Base-by-base conservation (phyloP, 2,329 filamentous ascomycete genomes). In the Aspergillus amoenus region DNA sequence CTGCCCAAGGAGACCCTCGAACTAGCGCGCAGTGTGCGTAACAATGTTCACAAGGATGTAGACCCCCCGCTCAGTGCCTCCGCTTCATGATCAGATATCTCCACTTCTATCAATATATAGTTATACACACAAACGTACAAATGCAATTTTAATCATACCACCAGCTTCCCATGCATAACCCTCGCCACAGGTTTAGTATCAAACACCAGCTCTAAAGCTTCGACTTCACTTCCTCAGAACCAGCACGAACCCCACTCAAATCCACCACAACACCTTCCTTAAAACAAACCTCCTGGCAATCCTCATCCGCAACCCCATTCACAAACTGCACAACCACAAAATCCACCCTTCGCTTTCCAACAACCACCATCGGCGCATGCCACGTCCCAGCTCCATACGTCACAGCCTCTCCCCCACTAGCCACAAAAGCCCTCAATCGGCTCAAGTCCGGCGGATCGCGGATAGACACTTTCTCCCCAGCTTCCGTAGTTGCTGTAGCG, bases 321-420 rank as follows among this genome's bases (percentile, higher is more conserved):
- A 87, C 87, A 77, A 90, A 94, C 78, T 97, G 93, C 64, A 90
- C 84, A 2, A 97, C 93, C 5, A 96, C 84, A 73, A 97, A 97
- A 70, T 94, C 91, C 47, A 97, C 79, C 18, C 86, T 81, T 53
- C 79, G 76, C 44, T 76, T 73, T 1, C 93, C 93, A 48, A 97
- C 75, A 15, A 91, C 92, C 13, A 92, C 89, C 93, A 99, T 97
- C 0, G 94, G 94, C 60, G 93, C 92, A 79, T 99, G 94, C 93
- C 88, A 99, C 53, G 92, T 97, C 5, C 91, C 94, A 1, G 90
- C 87, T 1, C 84, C 91, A 73, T 97, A 99, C 3, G 92, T 97
- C 13, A 99, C 91, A 11, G 91, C 93, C 77, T 96, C 91, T 22
- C 83, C 81, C 3, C 86, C 87, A 49, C 82, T 84, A 1, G 90